Conservation (phyloP, 2,329 filamentous ascomycete species). For the Penicillium digitatum region DNA sequence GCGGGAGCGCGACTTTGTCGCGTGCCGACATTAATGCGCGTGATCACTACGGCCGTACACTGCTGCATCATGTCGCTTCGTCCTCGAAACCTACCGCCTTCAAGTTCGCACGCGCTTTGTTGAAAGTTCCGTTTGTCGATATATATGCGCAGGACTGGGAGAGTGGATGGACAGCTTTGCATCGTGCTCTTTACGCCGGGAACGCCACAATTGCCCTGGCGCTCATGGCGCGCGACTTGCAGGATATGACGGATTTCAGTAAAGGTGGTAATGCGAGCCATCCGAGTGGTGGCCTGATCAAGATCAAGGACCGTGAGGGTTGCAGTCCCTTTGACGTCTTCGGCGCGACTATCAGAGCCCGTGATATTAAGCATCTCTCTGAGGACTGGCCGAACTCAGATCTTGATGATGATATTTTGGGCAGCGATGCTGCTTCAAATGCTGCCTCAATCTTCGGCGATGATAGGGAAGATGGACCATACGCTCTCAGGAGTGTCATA, state of each 20-base stretch:
- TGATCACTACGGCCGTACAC: constrained; percentile 74
- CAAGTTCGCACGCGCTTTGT: constrained; percentile 71
- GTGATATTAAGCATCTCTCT: constrained; percentile 53
- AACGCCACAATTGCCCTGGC: constrained; percentile 82
- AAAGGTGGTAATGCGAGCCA: constrained; percentile 53
- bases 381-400: constrained; percentile 38
- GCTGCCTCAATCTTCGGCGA: constrained; percentile 37
- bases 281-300: constrained; percentile 72
- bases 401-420: constrained; percentile 42
- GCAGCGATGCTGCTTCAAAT: constrained; percentile 29
- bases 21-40: constrained; percentile 76
- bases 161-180: constrained; percentile 93
- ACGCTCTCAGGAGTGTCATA: constrained; percentile 25
- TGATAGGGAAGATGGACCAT: constrained; percentile 49
- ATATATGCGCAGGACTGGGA: constrained; percentile 83
- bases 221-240: constrained; percentile 72
- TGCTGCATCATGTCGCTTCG: constrained; percentile 79
- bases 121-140: constrained; percentile 79
- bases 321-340: constrained; percentile 94
- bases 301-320: constrained; percentile 92
- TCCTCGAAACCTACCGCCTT: constrained; percentile 66
- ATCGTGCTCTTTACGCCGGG: constrained; percentile 83
- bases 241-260: constrained; percentile 60
- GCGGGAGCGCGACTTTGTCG: constrained; percentile 41
- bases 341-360: constrained; percentile 75